Conservation (phyloP, 1,139 yeast genomes). For the Suhomyces anneliseae region DNA sequence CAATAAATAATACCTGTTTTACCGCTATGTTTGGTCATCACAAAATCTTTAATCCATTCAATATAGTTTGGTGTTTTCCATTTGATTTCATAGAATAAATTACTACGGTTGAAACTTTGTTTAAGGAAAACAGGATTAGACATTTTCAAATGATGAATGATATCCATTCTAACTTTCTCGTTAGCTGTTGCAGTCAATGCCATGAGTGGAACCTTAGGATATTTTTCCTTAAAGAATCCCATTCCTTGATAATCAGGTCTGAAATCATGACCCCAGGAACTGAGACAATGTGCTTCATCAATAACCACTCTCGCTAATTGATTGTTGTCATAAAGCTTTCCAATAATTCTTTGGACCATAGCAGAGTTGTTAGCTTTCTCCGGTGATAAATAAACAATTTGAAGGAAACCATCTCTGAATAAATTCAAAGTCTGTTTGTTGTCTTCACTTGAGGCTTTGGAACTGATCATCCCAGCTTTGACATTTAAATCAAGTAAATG, state of each 20-base stretch:
- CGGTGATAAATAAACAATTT: slow-evolving; percentile 86
- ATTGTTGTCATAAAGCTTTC: slow-evolving; percentile 52
- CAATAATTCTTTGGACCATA: slow-evolving; percentile 66
- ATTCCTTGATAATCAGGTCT: slow-evolving; percentile 92
- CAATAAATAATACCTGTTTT: slow-evolving; percentile 92
- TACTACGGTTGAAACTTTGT: slow-evolving; percentile 88
- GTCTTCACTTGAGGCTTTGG: slow-evolving; percentile 67
- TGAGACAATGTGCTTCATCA: slow-evolving; percentile 98
- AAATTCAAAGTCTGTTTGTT: slow-evolving; percentile 61
- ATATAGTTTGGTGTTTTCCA: slow-evolving; percentile 59
- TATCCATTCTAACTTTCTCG: slow-evolving; percentile 85
- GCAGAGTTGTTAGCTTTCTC: slow-evolving; percentile 87
- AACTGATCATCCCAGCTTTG: slow-evolving; percentile 85
- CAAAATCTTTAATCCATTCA: slow-evolving; percentile 60
- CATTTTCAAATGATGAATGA: slow-evolving; percentile 69
- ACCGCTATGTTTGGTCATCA: slow-evolving; percentile 51
- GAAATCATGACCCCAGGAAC: slow-evolving; percentile 99
- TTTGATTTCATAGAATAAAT: slow-evolving; percentile 75
- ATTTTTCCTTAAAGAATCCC: slow-evolving; percentile 67
- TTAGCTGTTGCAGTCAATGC: slow-evolving; percentile 98
- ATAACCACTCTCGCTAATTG: slow-evolving; percentile 83
- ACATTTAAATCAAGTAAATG: slow-evolving; percentile 69
- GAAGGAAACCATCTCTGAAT: slow-evolving; percentile 65
- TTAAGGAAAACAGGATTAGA: slow-evolving; percentile 54
- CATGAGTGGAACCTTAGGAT: slow-evolving; percentile 85